Conservation (phyloP, 2,329 filamentous ascomycete species). For the Kalaharituber pfeilii region DNA sequence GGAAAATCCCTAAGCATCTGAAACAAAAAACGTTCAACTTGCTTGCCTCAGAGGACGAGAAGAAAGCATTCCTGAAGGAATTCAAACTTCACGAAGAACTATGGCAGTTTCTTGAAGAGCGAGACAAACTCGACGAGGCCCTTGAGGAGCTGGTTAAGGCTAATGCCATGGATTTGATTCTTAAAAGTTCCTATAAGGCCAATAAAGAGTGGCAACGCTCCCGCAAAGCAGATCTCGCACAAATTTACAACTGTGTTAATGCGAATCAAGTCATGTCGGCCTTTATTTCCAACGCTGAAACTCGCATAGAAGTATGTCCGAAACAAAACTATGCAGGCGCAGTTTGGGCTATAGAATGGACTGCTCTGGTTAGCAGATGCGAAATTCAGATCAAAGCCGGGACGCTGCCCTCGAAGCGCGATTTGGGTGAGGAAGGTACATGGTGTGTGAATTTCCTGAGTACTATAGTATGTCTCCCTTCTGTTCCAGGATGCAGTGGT, state of each 20-base stretch:
- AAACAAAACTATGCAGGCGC: neutral
- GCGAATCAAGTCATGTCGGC: neutral
- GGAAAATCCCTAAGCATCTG: neutral
- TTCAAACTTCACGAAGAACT: neutral
- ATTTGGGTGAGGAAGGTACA: neutral
- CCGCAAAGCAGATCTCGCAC: neutral
- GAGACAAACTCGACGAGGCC: neutral
- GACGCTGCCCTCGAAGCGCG: neutral
- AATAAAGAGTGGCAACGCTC: neutral
- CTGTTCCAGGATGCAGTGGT: neutral
- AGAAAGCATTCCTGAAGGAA: slow-evolving; percentile 8
- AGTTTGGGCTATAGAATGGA: neutral
- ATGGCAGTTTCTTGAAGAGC: neutral
- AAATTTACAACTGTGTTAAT: neutral
- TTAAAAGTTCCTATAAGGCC: neutral
- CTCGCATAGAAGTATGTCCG: neutral
- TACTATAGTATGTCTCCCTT: neutral
- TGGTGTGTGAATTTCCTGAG: neutral
- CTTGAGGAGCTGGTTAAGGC: neutral
- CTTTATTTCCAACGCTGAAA: neutral
- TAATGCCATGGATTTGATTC: neutral
- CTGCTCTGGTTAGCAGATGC: neutral
- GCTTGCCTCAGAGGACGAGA: slow-evolving; percentile 10
- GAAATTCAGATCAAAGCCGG: neutral
- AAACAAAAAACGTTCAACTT: slow-evolving; percentile 4